Evolutionary conservation across 805 yeast genomes (phyloP).

Genomic region (Yamadazyma paraphyllophila): DNA sequence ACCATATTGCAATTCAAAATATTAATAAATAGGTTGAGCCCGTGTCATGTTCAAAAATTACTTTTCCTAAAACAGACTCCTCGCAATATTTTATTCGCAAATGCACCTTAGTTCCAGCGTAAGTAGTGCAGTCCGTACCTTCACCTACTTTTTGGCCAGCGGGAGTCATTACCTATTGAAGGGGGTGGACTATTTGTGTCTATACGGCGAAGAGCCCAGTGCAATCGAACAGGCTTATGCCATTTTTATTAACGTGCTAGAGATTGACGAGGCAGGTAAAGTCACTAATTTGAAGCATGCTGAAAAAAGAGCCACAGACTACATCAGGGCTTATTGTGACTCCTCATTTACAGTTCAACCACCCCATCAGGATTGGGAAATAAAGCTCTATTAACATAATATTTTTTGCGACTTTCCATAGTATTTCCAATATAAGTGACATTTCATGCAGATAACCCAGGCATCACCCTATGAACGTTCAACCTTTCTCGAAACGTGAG

Average conservation of each 20-base stretch:
- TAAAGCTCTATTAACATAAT: not conserved
- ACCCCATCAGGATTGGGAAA: constrained; percentile 2
- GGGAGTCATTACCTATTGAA: constrained; percentile 4
- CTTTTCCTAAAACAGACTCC: too few relatives aligned
- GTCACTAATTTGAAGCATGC: constrained; percentile 5
- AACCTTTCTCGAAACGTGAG: not conserved
- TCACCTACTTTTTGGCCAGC: constrained; percentile 8
- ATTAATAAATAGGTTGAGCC: too few relatives aligned
- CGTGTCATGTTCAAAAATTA: too few relatives aligned
- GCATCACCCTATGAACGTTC: too few relatives aligned
- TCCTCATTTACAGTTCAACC: not conserved
- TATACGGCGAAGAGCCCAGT: constrained; percentile 8
- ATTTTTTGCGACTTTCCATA: not conserved
- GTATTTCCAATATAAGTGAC: too few relatives aligned
- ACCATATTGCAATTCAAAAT: too few relatives aligned
- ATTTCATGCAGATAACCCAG: too few relatives aligned
- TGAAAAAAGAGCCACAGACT: constrained; percentile 6
- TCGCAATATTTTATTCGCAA: not conserved
- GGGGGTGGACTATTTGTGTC: constrained; percentile 3
- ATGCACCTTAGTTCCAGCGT: constrained; percentile 2
- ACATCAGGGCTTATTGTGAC: constrained; percentile 2
- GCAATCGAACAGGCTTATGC: constrained; percentile 10
- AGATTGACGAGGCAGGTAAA: constrained; percentile 5
- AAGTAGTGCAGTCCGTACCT: constrained; percentile 4
- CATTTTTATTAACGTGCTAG: constrained; percentile 5